phyloP scores from a whole-genome alignment of 129 eudicot genomes.

The Pulicaria dysenterica region DNA sequence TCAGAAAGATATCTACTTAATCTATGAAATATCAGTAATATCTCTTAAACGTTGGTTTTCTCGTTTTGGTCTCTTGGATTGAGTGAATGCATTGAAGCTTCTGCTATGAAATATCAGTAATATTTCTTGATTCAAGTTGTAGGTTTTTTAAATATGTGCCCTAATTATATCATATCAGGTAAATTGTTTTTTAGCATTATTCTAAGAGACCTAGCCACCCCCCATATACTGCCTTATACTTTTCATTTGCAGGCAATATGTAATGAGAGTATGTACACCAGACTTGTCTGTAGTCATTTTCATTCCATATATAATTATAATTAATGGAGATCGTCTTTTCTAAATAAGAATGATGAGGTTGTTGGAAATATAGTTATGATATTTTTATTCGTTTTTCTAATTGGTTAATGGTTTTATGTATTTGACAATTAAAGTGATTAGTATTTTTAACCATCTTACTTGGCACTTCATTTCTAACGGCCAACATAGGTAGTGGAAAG shows the following conservation, averaged over 20 bases:
- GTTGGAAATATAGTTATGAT: constrained; percentile 16
- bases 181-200: neutral
- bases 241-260: neutral
- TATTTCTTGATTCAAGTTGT: constrained; percentile 9
- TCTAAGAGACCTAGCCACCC: neutral
- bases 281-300: constrained; percentile 1
- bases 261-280: constrained; percentile 16
- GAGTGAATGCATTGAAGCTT: constrained; percentile 1
- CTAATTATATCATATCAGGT: neutral
- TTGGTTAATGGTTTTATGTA: neutral
- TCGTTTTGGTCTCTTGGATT: constrained; percentile 3
- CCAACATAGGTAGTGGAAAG: neutral
- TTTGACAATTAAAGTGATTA: constrained; percentile 1
- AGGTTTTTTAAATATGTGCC: neutral
- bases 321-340: constrained; percentile 8
- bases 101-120: neutral
- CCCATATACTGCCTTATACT: neutral
- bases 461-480: constrained; percentile 2
- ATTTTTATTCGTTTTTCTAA: constrained; percentile 14
- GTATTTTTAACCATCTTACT: constrained; percentile 16
- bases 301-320: constrained; percentile 5
- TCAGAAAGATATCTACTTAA: neutral
- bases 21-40: neutral
- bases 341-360: constrained; percentile 15
- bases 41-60: neutral